Conservation (phyloP, 495 filamentous ascomycete species). For the Hypoxylon rickii region DNA sequence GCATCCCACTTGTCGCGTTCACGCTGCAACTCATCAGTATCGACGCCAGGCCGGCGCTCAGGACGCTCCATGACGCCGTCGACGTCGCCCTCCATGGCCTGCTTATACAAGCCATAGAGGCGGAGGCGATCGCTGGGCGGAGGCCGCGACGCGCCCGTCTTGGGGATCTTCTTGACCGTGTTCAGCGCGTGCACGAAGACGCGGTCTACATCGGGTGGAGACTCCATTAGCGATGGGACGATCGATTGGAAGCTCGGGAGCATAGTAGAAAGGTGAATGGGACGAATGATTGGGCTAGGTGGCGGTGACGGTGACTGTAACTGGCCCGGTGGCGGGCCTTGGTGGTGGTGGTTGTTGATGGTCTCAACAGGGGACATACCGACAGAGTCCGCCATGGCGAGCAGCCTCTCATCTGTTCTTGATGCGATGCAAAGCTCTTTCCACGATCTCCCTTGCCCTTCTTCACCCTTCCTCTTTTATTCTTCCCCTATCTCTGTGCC, state of each 20-base stretch:
- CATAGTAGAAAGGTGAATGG: conserved; percentile 20
- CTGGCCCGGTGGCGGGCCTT: conserved; percentile 10
- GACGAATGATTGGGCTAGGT: conserved; percentile 7
- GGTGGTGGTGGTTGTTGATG: not conserved
- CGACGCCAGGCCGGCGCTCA: conserved; percentile 45
- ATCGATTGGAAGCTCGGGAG: conserved; percentile 22
- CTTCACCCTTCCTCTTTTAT: not conserved
- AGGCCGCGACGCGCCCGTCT: conserved; percentile 85
- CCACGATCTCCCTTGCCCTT: conserved; percentile 6
- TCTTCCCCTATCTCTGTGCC: conserved; percentile 2
- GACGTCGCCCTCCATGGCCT: conserved; percentile 98
- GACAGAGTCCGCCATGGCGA: conserved; percentile 55
- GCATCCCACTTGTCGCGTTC: conserved; percentile 80
- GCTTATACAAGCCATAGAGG: conserved; percentile 97
- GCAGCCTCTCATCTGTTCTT: conserved; percentile 20
- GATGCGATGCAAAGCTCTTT: not conserved
- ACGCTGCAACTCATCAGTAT: conserved; percentile 52
- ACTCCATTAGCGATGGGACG: conserved; percentile 27
- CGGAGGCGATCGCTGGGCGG: conserved; percentile 82
- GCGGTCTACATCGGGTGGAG: conserved; percentile 64
- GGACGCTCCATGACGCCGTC: conserved; percentile 90
- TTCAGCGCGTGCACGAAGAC: conserved; percentile 99
- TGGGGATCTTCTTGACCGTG: conserved; percentile 96
- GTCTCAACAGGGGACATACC: conserved; percentile 41
- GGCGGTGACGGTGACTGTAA: conserved; percentile 1